These are phyloP conservation scores for Penicillium simplicissimum DNA, from an alignment of 495 filamentous ascomycete genomes.

Conservation along the genomic window DNA sequence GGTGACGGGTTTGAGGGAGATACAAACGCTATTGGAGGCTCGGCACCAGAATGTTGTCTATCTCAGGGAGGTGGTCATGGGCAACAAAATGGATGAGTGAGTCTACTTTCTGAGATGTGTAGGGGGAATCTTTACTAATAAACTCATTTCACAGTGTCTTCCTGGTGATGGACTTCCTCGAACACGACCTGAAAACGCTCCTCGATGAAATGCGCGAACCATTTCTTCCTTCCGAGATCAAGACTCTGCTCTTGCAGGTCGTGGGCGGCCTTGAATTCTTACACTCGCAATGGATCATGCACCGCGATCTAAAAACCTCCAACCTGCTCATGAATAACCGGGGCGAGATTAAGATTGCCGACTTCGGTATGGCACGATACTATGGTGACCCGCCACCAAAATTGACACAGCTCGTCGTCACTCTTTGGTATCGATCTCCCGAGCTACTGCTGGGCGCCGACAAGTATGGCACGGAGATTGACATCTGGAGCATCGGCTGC, in stretches of 20 bases:
- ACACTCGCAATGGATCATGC: constrained; percentile 89
- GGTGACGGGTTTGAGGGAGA: constrained; percentile 89
- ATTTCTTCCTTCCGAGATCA: constrained; percentile 89
- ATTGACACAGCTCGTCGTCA: constrained; percentile 92
- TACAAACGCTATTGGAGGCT: constrained; percentile 65
- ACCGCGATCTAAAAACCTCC: constrained; percentile 95
- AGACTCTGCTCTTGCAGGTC: constrained; percentile 85
- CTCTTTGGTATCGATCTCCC: constrained; percentile 93
- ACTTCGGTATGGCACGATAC: constrained; percentile 97
- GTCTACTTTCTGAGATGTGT: constrained; percentile 21
- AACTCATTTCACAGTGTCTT: constrained; percentile 63
- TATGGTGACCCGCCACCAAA: constrained; percentile 79
- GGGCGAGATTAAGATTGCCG: constrained; percentile 91
- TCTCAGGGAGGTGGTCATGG: constrained; percentile 83
- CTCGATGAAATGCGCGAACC: constrained; percentile 93
- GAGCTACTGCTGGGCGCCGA: constrained; percentile 84
- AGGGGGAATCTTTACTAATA: constrained; percentile 7
- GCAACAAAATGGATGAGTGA: constrained; percentile 75
- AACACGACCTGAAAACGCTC: constrained; percentile 95
- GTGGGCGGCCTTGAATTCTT: constrained; percentile 80
- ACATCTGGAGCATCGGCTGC: constrained; percentile 96
- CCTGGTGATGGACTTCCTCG: constrained; percentile 96
- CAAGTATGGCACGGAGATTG: constrained; percentile 74
- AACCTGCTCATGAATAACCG: constrained; percentile 96
- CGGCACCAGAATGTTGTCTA: constrained; percentile 76